Conservation (phyloP, 2,329 filamentous ascomycete genomes). For the Trematosphaeria pertusa region DNA sequence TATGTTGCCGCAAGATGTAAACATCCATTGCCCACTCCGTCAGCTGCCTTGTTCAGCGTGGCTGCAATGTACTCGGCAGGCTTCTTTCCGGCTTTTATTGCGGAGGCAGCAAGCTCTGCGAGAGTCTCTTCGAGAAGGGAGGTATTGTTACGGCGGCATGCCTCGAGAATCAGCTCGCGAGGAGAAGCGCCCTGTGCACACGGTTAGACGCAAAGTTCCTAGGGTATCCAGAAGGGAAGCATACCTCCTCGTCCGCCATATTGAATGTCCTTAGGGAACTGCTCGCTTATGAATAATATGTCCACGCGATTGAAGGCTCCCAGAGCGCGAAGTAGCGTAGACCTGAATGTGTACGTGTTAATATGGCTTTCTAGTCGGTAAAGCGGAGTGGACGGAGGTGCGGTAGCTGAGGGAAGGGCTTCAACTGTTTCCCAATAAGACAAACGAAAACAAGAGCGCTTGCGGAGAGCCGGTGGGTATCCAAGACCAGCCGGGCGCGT, state of each 20-base stretch:
- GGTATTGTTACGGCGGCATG: slow-evolving; percentile 90
- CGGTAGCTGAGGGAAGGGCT: no score
- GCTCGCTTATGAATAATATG: no score
- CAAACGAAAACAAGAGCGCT: no score
- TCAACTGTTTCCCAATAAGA: no score
- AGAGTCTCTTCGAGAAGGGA: slow-evolving; percentile 82
- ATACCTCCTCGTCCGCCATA: slow-evolving; percentile 46
- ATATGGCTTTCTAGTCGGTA: no score
- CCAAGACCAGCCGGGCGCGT: slow-evolving; percentile 7
- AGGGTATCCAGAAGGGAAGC: no score
- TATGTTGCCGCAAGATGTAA: slow-evolving; percentile 87
- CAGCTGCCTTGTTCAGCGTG: slow-evolving; percentile 84
- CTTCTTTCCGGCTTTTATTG: slow-evolving; percentile 58
- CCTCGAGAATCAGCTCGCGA: slow-evolving; percentile 86
- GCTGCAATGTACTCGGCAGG: slow-evolving; percentile 69
- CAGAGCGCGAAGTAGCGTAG: background rate
- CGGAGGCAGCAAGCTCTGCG: slow-evolving; percentile 53
- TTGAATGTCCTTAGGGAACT: no score
- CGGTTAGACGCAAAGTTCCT: slow-evolving; percentile 23
- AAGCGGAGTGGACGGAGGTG: slow-evolving; percentile 4
- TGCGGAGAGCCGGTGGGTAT: no score
- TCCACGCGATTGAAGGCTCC: background rate
- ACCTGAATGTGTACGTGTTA: no score
- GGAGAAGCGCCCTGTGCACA: slow-evolving; percentile 76
- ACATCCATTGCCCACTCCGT: slow-evolving; percentile 85